phyloP scores from a whole-genome alignment of 768 basidiomycete species.

The Phaffia tasmanica region DNA sequence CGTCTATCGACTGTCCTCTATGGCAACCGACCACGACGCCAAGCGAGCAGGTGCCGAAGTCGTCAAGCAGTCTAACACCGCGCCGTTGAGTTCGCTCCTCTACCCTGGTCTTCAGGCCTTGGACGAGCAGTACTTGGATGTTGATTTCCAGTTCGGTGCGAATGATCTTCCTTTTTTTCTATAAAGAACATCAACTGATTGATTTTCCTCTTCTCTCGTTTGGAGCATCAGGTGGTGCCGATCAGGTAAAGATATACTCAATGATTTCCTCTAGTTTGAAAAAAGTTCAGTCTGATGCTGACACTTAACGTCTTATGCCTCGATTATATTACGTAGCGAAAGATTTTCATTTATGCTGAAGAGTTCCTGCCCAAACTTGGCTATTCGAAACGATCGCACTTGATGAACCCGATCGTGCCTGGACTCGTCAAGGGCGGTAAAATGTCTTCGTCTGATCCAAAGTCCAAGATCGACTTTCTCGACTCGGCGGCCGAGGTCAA shows the following conservation, averaged over 20 bases:
- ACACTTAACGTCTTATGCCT: background rate
- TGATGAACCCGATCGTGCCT: conserved; percentile 98
- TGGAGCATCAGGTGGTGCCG: conserved; percentile 49
- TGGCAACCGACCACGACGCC: conserved; percentile 87
- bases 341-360: conserved; percentile 97
- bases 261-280: conserved; percentile 28
- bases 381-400: conserved; percentile 84
- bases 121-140: conserved; percentile 90
- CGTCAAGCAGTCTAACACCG: conserved; percentile 91
- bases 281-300: background rate
- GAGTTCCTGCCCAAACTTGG: conserved; percentile 86
- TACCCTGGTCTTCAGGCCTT: conserved; percentile 96
- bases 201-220: background rate
- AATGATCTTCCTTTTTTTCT: background rate
- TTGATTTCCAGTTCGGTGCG: conserved; percentile 88
- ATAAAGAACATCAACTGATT: too few species aligned
- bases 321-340: conserved; percentile 49
- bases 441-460: conserved; percentile 96
- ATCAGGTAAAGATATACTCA: conserved; percentile 54
- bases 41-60: conserved; percentile 98
- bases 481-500: conserved; percentile 71
- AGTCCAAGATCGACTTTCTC: conserved; percentile 96
- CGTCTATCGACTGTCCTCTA: conserved; percentile 83
- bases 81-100: conserved; percentile 76
- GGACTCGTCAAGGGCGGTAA: conserved; percentile 78